phyloP scores from a whole-genome alignment of 2,329 filamentous ascomycete genomes.

The Epichloe gansuensis region DNA sequence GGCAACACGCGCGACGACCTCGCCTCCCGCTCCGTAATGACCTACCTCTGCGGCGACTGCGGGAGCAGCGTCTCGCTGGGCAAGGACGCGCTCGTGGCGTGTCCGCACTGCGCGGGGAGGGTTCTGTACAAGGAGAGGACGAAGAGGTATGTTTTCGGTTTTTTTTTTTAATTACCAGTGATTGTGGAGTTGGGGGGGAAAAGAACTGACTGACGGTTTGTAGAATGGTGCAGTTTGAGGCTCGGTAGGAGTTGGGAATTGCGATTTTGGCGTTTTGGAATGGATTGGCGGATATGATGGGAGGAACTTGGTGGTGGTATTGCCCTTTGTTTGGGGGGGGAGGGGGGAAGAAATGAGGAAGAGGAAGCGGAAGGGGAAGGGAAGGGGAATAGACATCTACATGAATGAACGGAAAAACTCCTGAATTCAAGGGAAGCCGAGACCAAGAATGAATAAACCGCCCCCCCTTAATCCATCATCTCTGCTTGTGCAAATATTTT shows the following conservation, averaged over 20 bases:
- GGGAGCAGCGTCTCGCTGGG: conserved; percentile 26
- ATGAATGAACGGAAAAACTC: too few species aligned
- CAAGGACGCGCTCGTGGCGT: conserved; percentile 37
- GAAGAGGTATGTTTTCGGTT: conserved; percentile 57
- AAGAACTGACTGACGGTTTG: background rate
- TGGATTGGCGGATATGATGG: too few species aligned
- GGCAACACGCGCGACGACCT: conserved; percentile 28
- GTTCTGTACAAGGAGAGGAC: conserved; percentile 97
- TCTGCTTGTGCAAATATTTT: conserved; percentile 41
- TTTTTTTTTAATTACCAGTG: background rate
- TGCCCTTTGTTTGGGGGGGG: too few species aligned
- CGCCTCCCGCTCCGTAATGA: conserved; percentile 24
- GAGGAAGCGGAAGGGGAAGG: too few species aligned
- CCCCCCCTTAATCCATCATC: background rate
- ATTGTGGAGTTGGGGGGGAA: too few species aligned
- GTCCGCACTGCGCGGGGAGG: conserved; percentile 65
- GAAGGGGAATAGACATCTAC: too few species aligned
- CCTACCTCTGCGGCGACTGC: conserved; percentile 32
- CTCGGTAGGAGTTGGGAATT: conserved; percentile 40
- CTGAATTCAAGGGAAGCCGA: too few species aligned
- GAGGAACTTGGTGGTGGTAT: too few species aligned
- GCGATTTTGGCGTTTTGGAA: too few species aligned
- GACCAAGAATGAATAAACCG: too few species aligned
- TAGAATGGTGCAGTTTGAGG: conserved; percentile 98
- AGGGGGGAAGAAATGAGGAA: too few species aligned